phyloP scores from a whole-genome alignment of 192 early-diverging fungal species.

The Coemansia sp. region DNA sequence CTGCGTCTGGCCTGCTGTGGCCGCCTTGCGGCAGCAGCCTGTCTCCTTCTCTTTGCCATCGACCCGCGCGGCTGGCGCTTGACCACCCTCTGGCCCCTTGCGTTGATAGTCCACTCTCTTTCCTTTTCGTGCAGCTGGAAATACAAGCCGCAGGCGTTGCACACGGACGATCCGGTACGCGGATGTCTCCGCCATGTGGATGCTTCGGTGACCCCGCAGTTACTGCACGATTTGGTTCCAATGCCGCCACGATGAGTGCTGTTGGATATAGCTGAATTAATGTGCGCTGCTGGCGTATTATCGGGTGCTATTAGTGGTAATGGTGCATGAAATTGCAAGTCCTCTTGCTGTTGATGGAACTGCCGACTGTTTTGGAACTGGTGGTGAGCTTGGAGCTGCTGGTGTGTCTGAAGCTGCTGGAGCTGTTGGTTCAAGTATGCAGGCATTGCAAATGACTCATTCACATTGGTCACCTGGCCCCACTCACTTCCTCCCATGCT shows the following conservation, averaged over 20 bases:
- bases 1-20: not conserved
- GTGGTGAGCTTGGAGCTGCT: not conserved
- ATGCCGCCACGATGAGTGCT: not conserved
- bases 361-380: not conserved
- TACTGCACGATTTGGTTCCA: not conserved
- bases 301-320: not conserved
- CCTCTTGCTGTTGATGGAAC: not conserved
- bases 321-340: not conserved
- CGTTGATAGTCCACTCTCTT: slow-evolving; percentile 12
- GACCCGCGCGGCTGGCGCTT: slow-evolving; percentile 23
- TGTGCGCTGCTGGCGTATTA: not conserved
- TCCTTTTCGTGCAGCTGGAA: slow-evolving; percentile 16
- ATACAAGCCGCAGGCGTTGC: slow-evolving; percentile 41
- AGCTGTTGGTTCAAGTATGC: not conserved
- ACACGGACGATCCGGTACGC: not conserved
- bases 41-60: not conserved
- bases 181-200: slow-evolving; percentile 32
- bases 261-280: no score
- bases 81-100: slow-evolving; percentile 13
- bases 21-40: not conserved
- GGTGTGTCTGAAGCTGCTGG: not conserved
- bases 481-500: not conserved
- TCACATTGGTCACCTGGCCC: not conserved
- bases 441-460: not conserved
- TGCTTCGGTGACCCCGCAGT: slow-evolving; percentile 9